Percentiles rank a stretch among this genome's conserved stretches.
These are phyloP conservation scores for Tylopilus vinaceipallidus DNA, from an alignment of 768 basidiomycete species.

Conservation along the genomic window DNA sequence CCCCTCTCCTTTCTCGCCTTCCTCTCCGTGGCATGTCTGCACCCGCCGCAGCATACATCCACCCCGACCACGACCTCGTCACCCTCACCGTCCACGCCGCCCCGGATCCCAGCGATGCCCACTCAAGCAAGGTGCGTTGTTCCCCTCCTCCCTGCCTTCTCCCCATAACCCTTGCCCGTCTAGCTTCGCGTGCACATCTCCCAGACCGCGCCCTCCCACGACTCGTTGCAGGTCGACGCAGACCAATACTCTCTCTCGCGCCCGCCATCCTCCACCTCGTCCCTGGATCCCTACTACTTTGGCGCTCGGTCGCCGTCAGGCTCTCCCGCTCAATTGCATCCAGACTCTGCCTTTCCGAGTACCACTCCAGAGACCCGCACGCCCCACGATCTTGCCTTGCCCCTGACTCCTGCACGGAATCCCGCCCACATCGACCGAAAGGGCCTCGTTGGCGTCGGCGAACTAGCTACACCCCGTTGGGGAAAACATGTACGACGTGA, in stretches of 20 bases:
- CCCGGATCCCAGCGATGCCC: constrained; percentile 24
- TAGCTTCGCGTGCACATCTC: constrained; percentile 51
- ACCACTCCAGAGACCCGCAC: constrained; percentile 61
- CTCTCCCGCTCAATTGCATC: constrained; percentile 54
- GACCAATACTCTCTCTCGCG: constrained; percentile 52
- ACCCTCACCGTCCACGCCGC: constrained; percentile 38
- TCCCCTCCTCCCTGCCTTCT: not conserved
- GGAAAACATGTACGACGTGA: constrained; percentile 47
- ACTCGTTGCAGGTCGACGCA: constrained; percentile 38
- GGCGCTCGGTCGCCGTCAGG: constrained; percentile 66
- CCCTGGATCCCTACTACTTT: constrained; percentile 89
- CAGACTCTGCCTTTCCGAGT: constrained; percentile 36
- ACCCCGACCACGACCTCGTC: constrained; percentile 35
- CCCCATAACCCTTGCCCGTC: constrained; percentile 9
- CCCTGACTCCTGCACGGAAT: constrained; percentile 72
- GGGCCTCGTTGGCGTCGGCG: constrained; percentile 90
- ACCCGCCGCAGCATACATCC: constrained; percentile 37
- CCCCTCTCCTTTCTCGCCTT: constrained; percentile 16
- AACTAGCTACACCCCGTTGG: constrained; percentile 97
- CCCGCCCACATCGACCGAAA: constrained; percentile 81
- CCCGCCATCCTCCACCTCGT: constrained; percentile 73
- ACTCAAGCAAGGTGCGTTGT: constrained; percentile 13
- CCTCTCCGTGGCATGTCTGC: constrained; percentile 39
- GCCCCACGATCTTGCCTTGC: constrained; percentile 54
- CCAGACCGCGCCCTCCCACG: constrained; percentile 35